Base-by-base conservation (phyloP, 805 yeast genomes). In the Candida vaughaniae region DNA sequence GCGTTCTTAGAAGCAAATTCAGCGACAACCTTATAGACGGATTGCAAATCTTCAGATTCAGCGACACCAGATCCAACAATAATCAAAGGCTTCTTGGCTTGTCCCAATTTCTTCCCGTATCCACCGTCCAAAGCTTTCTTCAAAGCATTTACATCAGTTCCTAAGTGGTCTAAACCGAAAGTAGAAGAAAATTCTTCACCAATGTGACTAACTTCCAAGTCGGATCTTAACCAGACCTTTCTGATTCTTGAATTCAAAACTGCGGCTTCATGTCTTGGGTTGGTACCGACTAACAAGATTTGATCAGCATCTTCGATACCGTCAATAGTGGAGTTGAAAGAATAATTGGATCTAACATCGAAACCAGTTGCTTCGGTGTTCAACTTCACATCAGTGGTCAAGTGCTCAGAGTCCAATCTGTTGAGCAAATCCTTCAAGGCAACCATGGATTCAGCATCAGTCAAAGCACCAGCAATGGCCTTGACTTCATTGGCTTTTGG, bases 191-290 rank as follows among this genome's bases (percentile, higher is more conserved):
- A 86, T 45, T 69, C 58, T 60, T 82, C 82, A 51, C 95, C 95
- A 46, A 86, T 76, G 28, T 78, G 79, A 45, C 80, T 80, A 45
- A 87, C 66, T 49, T 85, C 84, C 53, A 85, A 73, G 49, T 72
- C 66, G 25, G 80, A 73, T 49, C 81, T 69, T 55, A 86, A 69
- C 93, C 91, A 86, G 43, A 75, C 80, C 59, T 80, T 82, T 71
- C 95, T 78, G 51, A 86, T 81, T 64, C 95, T 77, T 28, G 91
- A 78, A 61, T 86, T 86, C 52, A 86, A 71, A 12, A 87, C 95
- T 29, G 95, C 88, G 41, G 95, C 95, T 68, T 86, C 95, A 56
- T 76, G 88, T 57, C 95, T 77, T 41, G 95, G 95, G 69, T 86
- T 86, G 31, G 95, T 80, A 45, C 95, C 95, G 40, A 86, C 77